Evolutionary conservation across 2,329 filamentous ascomycete genomes (phyloP), one percentile per base, ranked within the genome.

Genomic region (Erysiphe neolycopersici): DNA sequence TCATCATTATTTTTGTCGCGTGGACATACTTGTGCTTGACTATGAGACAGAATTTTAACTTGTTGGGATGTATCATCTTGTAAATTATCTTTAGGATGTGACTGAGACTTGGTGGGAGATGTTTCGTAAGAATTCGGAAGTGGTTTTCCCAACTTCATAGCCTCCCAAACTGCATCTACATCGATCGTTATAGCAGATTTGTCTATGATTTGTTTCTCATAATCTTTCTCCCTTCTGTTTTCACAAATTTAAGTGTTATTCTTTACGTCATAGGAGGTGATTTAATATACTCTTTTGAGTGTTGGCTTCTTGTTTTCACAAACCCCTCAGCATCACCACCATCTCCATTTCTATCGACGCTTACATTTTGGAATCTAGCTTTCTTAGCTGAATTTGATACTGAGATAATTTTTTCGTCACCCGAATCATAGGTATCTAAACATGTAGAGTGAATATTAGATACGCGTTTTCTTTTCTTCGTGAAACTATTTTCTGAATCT

Each of bases 271-370:
- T 38, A 32, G 18, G 11, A 31, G 17, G 35, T 22, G 31, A 14
- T 11, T 31, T 5, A n/a, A 56, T 66, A 47, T 61, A 71, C 68
- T 79, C 76, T 39, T 63, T 64, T 16, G 74, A 74, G 47, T 76
- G 66, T 60, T 80, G 77, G 42, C 75, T 69, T 46, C 79, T 67
- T 41, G 79, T 84, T 63, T 79, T 82, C 58, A 84, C 64, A 48
- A 81, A 59, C 40, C 71, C 69, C 30, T 73, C 52, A 72, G 69
- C 60, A 74, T 76, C 45, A 44, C 71, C 70, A 71, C 69, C 60
- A 78, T 77, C 44, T 68, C 68, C 46, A 39, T 68, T 67, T 31
- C 74, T 43, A 69, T 67, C 12, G 22, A n/a, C 22, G 14, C n/a
- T n/a, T n/a, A n/a, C n/a, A n/a, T n/a, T n/a, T n/a, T n/a, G n/a